phyloP scores from a whole-genome alignment of 495 filamentous ascomycete genomes.

The Ascobolus immersus region DNA sequence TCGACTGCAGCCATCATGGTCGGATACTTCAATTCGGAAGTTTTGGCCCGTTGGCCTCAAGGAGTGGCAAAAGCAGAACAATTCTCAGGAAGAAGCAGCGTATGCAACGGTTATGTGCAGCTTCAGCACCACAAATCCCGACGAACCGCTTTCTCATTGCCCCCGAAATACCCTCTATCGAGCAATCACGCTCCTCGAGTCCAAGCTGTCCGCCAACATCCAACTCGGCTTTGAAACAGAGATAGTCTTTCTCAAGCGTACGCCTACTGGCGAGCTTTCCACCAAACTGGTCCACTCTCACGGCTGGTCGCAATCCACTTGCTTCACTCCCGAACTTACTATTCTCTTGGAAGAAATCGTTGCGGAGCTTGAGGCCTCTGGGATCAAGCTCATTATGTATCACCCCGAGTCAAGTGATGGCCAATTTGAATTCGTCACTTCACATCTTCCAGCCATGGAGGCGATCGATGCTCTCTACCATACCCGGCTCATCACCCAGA shows the following conservation, averaged over 20 bases:
- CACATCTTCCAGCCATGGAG: constrained; percentile 33
- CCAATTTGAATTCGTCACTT: constrained; percentile 62
- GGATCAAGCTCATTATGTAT: constrained; percentile 45
- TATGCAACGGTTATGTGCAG: constrained; percentile 36
- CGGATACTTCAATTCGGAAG: too few relatives aligned
- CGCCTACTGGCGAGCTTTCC: constrained; percentile 15
- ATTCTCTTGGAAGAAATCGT: constrained; percentile 32
- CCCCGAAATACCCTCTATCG: constrained; percentile 31
- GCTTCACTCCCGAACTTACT: too few relatives aligned
- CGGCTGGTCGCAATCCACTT: too few relatives aligned
- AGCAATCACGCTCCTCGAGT: constrained; percentile 23
- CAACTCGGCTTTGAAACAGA: constrained; percentile 64
- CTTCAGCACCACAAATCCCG: constrained; percentile 28
- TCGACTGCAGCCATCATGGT: too few relatives aligned
- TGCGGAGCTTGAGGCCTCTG: constrained; percentile 28
- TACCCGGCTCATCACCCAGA: constrained; percentile 40
- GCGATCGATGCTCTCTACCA: constrained; percentile 52
- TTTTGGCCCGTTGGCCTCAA: too few relatives aligned
- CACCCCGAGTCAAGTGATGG: constrained; percentile 51
- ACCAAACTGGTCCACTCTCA: constrained; percentile 22
- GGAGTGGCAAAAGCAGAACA: too few relatives aligned
- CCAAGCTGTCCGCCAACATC: constrained; percentile 24
- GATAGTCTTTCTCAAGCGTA: constrained; percentile 35
- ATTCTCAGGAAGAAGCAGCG: too few relatives aligned
- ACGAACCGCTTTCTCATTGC: constrained; percentile 23